Evolutionary conservation across 2,329 filamentous ascomycete genomes (phyloP).

Genomic region (Sporothrix pseudoabietina): DNA sequence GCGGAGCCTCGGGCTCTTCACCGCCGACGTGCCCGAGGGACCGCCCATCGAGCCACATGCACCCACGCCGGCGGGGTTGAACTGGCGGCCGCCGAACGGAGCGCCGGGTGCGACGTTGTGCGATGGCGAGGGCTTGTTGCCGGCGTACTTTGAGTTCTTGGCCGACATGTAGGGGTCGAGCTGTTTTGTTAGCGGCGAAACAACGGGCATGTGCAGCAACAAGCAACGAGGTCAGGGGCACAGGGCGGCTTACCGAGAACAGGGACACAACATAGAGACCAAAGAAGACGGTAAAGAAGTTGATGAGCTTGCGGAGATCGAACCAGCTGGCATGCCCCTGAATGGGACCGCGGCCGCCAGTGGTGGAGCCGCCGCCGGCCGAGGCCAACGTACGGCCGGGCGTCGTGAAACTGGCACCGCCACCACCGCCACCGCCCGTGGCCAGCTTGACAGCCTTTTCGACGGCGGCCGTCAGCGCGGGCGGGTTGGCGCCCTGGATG

Average conservation of each 20-base stretch:
- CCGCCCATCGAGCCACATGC: neutral
- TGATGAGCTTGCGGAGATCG: conserved; percentile 51
- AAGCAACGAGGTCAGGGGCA: neutral
- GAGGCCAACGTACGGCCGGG: conserved; percentile 61
- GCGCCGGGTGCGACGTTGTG: conserved; percentile 9
- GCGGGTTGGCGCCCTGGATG: conserved; percentile 78
- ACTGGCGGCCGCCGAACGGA: conserved; percentile 26
- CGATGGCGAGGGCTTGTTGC: conserved; percentile 44
- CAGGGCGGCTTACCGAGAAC: conserved; percentile 55
- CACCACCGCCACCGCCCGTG: conserved; percentile 37
- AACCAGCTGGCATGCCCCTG: conserved; percentile 36
- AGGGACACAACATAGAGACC: conserved; percentile 64
- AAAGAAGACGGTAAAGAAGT: conserved; percentile 56
- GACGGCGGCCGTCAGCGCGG: conserved; percentile 74
- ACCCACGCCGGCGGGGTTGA: neutral
- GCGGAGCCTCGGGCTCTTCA: neutral
- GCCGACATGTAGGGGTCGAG: conserved; percentile 65
- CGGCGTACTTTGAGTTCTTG: conserved; percentile 61
- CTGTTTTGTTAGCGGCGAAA: conserved; percentile 40
- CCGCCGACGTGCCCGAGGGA: neutral
- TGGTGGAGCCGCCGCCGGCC: conserved; percentile 28
- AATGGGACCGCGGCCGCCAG: conserved; percentile 19
- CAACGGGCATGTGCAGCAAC: neutral
- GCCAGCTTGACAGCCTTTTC: conserved; percentile 66
- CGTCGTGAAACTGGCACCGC: conserved; percentile 54